Evolutionary conservation across 768 basidiomycete genomes (phyloP).

Genomic region (Leccinum barrowsii): DNA sequence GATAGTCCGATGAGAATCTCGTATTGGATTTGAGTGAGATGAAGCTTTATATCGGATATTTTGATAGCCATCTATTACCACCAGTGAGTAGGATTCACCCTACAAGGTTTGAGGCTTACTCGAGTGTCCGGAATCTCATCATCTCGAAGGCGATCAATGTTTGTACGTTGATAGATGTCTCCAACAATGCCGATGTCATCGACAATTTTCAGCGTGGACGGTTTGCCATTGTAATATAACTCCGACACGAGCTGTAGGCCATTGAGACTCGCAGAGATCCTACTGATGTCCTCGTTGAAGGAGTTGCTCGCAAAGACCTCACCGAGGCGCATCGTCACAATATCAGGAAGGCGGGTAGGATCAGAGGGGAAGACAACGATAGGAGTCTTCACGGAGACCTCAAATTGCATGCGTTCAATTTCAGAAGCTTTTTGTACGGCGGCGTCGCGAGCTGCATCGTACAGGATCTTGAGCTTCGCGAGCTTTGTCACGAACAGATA

Average conservation of each 20-base stretch:
- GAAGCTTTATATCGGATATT: slow-evolving; percentile 80
- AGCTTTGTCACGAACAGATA: slow-evolving; percentile 81
- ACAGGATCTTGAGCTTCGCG: slow-evolving; percentile 87
- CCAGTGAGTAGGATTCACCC: slow-evolving; percentile 3
- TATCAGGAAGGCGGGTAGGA: slow-evolving; percentile 56
- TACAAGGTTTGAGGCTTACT: slow-evolving; percentile 40
- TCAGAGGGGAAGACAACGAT: slow-evolving; percentile 86
- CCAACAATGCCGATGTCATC: slow-evolving; percentile 81
- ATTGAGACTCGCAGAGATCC: slow-evolving; percentile 68
- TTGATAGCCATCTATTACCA: slow-evolving; percentile 56
- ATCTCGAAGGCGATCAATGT: slow-evolving; percentile 50
- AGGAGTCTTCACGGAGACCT: slow-evolving; percentile 86
- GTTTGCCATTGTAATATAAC: slow-evolving; percentile 45
- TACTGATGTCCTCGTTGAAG: slow-evolving; percentile 54
- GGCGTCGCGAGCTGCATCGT: slow-evolving; percentile 90
- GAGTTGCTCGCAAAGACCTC: slow-evolving; percentile 82
- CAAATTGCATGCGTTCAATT: slow-evolving; percentile 91
- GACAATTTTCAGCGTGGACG: slow-evolving; percentile 75
- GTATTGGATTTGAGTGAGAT: slow-evolving; percentile 85
- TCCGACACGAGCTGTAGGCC: slow-evolving; percentile 84
- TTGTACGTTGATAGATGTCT: slow-evolving; percentile 60
- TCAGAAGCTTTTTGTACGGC: slow-evolving; percentile 92
- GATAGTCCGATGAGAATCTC: slow-evolving; percentile 61
- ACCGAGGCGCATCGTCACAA: slow-evolving; percentile 79
- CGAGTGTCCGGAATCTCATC: slow-evolving; percentile 65